A percentile compares a stretch with the other conserved stretches of the same genome.
Evolutionary conservation across 1,284 basidiomycete species (phyloP).

Genomic region (Caloboletus firmus): DNA sequence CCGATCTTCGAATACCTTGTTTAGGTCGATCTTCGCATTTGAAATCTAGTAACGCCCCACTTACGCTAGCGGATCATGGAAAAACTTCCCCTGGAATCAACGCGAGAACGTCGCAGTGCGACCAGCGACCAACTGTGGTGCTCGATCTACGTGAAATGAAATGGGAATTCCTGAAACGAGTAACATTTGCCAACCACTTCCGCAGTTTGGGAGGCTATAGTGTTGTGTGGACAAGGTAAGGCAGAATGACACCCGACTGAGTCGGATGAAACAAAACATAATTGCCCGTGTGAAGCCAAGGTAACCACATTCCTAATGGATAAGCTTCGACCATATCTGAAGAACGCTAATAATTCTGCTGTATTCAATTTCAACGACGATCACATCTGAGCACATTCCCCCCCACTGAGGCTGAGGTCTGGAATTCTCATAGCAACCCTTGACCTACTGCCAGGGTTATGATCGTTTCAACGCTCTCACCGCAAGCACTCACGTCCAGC

Average conservation of each 20-base stretch:
- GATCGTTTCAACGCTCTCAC: background rate
- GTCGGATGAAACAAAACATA: slow-evolving; percentile 13
- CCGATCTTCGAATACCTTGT: background rate
- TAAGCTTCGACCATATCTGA: background rate
- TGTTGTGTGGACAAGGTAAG: background rate
- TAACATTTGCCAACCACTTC: background rate
- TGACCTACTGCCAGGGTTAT: background rate
- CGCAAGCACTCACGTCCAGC: slow-evolving; percentile 1
- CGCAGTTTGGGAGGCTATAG: background rate
- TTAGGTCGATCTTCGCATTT: background rate
- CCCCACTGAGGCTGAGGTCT: too few species aligned
- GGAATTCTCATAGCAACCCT: too few species aligned
- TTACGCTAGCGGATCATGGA: background rate
- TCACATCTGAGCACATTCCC: background rate
- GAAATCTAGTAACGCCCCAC: too few species aligned
- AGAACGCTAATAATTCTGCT: too few species aligned
- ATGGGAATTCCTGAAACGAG: slow-evolving; percentile 1
- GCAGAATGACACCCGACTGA: background rate
- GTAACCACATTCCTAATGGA: background rate
- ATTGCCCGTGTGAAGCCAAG: background rate
- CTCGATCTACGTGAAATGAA: background rate
- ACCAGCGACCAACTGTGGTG: background rate
- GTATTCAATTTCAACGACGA: too few species aligned
- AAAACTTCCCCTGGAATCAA: background rate
- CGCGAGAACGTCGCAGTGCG: background rate